Evolutionary conservation across 345 rosid species (phyloP).

Genomic region (Linum usitatissimum): DNA sequence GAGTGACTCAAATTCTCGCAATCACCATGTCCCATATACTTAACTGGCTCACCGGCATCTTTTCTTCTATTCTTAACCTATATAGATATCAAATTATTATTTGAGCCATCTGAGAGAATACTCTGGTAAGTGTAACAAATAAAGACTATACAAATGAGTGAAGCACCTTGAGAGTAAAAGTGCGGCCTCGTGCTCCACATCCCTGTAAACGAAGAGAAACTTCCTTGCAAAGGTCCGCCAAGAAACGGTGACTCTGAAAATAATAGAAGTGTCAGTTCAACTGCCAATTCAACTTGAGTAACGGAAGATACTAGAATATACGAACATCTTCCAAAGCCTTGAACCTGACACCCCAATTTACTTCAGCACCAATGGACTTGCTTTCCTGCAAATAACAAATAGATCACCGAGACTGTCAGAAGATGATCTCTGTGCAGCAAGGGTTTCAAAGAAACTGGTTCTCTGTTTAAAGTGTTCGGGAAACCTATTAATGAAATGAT

Average conservation of each 20-base stretch:
- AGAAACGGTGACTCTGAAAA: constrained; percentile 57
- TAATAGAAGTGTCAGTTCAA: constrained; percentile 12
- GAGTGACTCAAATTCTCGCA: constrained; percentile 89
- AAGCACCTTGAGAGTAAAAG: constrained; percentile 75
- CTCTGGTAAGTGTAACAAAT: too few relatives aligned
- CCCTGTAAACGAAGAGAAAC: constrained; percentile 79
- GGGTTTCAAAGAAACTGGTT: neutral
- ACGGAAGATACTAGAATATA: constrained; percentile 10
- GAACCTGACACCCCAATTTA: constrained; percentile 94
- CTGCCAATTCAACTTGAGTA: constrained; percentile 2
- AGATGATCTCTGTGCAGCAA: neutral
- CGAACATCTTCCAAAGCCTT: constrained; percentile 65
- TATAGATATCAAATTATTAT: constrained; percentile 5
- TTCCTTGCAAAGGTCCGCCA: constrained; percentile 76
- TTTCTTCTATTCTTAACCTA: constrained; percentile 81
- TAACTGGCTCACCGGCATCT: constrained; percentile 70
- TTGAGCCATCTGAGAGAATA: neutral
- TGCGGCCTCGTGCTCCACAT: constrained; percentile 70
- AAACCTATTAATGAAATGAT: neutral
- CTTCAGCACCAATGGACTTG: constrained; percentile 92
- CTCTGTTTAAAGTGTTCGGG: neutral
- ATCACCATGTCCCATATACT: constrained; percentile 86
- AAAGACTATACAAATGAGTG: too few relatives aligned
- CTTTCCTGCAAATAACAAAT: constrained; percentile 50
- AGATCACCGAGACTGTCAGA: neutral